These are phyloP conservation scores for Pythium scleroteichum DNA, from an alignment of 352 stramenopile genomes.

Conservation along the genomic window DNA sequence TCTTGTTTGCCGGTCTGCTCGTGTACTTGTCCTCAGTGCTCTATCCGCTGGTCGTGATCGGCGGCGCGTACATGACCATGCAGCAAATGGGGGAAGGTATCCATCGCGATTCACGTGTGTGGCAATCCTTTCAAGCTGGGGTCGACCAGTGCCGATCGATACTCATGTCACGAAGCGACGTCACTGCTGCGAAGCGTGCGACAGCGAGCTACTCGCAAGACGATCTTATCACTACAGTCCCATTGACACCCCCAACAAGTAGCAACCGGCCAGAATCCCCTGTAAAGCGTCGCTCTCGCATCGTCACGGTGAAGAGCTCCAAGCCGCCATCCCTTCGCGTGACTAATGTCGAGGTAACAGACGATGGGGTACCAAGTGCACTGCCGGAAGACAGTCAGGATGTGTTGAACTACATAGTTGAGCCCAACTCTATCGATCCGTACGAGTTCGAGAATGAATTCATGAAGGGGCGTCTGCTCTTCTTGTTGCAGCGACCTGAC, in stretches of 20 bases:
- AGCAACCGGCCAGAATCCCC: constrained; percentile 7
- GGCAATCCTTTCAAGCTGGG: constrained; percentile 7
- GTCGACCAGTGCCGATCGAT: constrained; percentile 9
- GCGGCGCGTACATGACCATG: constrained; percentile 24
- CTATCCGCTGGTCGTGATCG: constrained; percentile 23
- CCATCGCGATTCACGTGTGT: constrained; percentile 8
- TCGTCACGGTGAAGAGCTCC: constrained; percentile 16
- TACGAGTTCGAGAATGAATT: constrained; percentile 83
- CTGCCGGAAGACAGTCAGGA: constrained; percentile 19
- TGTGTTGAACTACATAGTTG: constrained; percentile 27
- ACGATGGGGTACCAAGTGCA: constrained; percentile 13
- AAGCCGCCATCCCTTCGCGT: constrained; percentile 21
- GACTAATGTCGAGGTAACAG: constrained; percentile 18
- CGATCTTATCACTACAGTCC: background rate
- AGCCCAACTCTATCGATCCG: constrained; percentile 37
- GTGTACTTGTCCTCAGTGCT: constrained; percentile 30
- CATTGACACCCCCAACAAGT: background rate
- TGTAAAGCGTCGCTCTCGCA: constrained; percentile 11
- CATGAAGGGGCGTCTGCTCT: constrained; percentile 67
- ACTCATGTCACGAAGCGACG: background rate
- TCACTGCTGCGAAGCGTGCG: constrained; percentile 2
- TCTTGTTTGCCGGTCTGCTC: constrained; percentile 28
- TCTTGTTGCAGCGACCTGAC: constrained; percentile 52
- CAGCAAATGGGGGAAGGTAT: constrained; percentile 4
- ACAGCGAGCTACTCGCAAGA: background rate